Evolutionary conservation across 2,329 filamentous ascomycete genomes (phyloP).

Genomic region (Venturia aucupariae): DNA sequence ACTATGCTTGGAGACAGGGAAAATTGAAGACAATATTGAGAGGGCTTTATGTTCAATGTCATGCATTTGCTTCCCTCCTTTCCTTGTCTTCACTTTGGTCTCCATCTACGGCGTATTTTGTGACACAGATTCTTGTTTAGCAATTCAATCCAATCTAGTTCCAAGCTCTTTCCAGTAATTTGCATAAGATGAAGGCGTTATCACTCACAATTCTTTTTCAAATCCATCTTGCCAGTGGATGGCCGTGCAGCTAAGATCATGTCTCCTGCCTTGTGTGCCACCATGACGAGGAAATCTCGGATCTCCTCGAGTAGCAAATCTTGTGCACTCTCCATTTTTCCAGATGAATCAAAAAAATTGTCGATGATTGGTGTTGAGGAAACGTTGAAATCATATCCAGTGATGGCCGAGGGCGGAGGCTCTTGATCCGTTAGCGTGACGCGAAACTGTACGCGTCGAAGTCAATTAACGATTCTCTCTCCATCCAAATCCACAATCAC

Average conservation of each 20-base stretch:
- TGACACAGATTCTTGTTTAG: neutral
- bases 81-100: neutral
- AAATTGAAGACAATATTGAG: neutral
- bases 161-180: neutral
- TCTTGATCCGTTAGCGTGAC: neutral
- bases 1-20: neutral
- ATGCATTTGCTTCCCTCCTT: neutral
- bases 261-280: constrained; percentile 37
- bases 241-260: constrained; percentile 39
- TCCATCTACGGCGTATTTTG: neutral
- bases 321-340: constrained; percentile 1
- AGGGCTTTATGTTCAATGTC: no score
- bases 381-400: neutral
- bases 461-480: neutral
- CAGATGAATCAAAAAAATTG: neutral
- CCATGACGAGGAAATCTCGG: constrained; percentile 38
- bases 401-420: neutral
- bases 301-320: constrained; percentile 32
- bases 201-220: constrained; percentile 39
- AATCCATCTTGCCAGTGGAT: constrained; percentile 31
- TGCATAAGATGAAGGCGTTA: neutral
- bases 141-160: neutral
- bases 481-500: neutral
- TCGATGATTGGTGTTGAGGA: neutral
- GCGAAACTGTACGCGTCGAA: neutral